Percentiles rank a stretch among this genome's conserved stretches.
phyloP scores from a whole-genome alignment of 2,329 filamentous ascomycete species.

The Penicillium hordei region DNA sequence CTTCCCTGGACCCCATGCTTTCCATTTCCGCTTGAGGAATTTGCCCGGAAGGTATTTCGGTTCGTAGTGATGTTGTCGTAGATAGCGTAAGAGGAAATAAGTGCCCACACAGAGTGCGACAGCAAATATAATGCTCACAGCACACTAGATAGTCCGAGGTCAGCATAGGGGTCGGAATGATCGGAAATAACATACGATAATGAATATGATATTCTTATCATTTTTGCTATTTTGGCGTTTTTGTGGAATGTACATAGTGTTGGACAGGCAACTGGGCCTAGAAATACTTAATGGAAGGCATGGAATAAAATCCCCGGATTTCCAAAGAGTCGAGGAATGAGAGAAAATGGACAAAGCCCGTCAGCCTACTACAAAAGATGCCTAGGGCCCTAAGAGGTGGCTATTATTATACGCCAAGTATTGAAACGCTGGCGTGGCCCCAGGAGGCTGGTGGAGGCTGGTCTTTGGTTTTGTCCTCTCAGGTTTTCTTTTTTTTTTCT shows the following conservation, averaged over 20 bases:
- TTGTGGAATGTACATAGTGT: slow-evolving; percentile 26
- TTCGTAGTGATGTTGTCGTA: slow-evolving; percentile 46
- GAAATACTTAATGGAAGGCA: slow-evolving; percentile 18
- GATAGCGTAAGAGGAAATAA: slow-evolving; percentile 43
- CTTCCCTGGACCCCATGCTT: slow-evolving; percentile 47
- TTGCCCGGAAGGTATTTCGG: slow-evolving; percentile 54
- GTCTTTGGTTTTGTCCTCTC: neutral
- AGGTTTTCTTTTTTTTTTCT: too few relatives aligned
- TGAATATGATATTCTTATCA: slow-evolving; percentile 28
- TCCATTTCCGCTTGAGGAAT: slow-evolving; percentile 54
- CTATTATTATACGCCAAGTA: slow-evolving; percentile 19
- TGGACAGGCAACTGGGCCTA: slow-evolving; percentile 18
- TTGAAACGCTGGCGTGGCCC: slow-evolving; percentile 6
- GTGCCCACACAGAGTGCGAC: slow-evolving; percentile 30
- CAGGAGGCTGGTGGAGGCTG: slow-evolving; percentile 3
- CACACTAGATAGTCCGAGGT: slow-evolving; percentile 24
- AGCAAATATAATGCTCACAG: slow-evolving; percentile 33
- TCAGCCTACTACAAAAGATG: slow-evolving; percentile 7
- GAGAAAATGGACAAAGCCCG: slow-evolving; percentile 8
- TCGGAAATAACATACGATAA: slow-evolving; percentile 30
- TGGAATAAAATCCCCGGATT: slow-evolving; percentile 18
- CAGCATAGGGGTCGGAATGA: neutral
- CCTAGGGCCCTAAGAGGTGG: neutral
- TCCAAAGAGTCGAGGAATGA: slow-evolving; percentile 9
- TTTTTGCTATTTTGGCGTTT: slow-evolving; percentile 16